Conservation (phyloP, 495 filamentous ascomycete genomes). For the Xylaria cubensis region DNA sequence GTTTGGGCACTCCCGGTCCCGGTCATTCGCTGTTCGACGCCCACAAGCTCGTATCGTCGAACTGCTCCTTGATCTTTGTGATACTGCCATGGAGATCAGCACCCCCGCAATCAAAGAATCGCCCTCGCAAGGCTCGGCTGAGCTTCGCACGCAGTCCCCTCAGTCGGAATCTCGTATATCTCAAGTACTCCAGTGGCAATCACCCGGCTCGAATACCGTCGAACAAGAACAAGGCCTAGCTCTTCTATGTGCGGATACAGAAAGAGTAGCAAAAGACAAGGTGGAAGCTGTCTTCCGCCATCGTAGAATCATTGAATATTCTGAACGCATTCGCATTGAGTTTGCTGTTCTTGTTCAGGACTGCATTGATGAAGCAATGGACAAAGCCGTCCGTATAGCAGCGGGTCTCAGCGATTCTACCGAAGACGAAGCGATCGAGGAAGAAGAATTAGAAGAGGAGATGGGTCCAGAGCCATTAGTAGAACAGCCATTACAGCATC, state of each 20-base stretch:
- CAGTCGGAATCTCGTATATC: constrained; percentile 92
- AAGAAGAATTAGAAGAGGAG: constrained; percentile 40
- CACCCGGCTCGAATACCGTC: constrained; percentile 86
- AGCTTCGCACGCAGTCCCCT: constrained; percentile 89
- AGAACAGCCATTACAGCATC: constrained; percentile 58
- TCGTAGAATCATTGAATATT: constrained; percentile 91
- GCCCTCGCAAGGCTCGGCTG: constrained; percentile 66
- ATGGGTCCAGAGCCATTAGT: constrained; percentile 36
- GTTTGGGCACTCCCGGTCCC: constrained; percentile 73
- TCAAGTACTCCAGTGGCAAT: constrained; percentile 95
- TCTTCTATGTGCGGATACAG: constrained; percentile 86
- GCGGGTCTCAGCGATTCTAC: constrained; percentile 84
- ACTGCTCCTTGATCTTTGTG: constrained; percentile 90
- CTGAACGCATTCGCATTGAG: constrained; percentile 92
- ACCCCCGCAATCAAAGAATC: constrained; percentile 89
- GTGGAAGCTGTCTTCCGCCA: constrained; percentile 92
- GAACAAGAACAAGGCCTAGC: constrained; percentile 93
- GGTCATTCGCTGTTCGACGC: constrained; percentile 84
- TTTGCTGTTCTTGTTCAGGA: constrained; percentile 90
- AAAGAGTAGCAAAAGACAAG: constrained; percentile 79
- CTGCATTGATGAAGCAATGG: constrained; percentile 90
- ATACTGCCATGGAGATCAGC: constrained; percentile 94
- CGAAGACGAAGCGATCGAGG: constrained; percentile 57
- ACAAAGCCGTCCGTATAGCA: constrained; percentile 86
- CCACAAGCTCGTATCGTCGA: constrained; percentile 93